These are phyloP conservation scores for Alternaria brassicae DNA, from an alignment of 2,329 filamentous ascomycete genomes.

Conservation along the genomic window DNA sequence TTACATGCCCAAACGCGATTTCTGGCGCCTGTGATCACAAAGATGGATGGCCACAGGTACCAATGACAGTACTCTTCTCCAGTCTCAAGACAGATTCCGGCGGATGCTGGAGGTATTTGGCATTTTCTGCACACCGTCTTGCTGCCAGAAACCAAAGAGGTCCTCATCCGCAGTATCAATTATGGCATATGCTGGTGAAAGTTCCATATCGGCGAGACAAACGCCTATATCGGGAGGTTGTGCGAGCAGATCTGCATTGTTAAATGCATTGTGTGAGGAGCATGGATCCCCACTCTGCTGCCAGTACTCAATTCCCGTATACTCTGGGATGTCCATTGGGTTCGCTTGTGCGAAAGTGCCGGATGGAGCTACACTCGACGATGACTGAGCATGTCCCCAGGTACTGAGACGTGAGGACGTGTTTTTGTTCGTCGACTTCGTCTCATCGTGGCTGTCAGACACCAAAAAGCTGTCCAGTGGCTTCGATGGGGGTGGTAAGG, in stretches of 20 bases:
- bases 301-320: not conserved
- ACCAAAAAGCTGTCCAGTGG: constrained; percentile 3
- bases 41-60: not conserved
- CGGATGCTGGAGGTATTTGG: not conserved
- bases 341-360: not conserved
- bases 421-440: not conserved
- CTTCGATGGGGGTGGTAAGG: constrained; percentile 13
- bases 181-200: not conserved
- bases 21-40: not conserved
- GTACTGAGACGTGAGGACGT: not conserved
- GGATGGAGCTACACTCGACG: not conserved
- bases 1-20: not conserved
- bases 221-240: constrained; percentile 8
- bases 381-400: constrained; percentile 10
- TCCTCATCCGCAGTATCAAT: not conserved
- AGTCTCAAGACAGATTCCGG: not conserved
- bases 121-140: not conserved
- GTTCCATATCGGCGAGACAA: constrained; percentile 13
- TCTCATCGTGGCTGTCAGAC: not conserved
- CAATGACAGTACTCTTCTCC: not conserved
- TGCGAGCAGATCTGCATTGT: constrained; percentile 6
- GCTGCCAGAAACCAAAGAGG: constrained; percentile 6
- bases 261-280: not conserved
- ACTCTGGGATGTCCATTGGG: not conserved
- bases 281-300: not conserved